These are phyloP conservation scores for Colletotrichum chlorophyti DNA, from an alignment of 2,329 filamentous ascomycete genomes.

Conservation along the genomic window DNA sequence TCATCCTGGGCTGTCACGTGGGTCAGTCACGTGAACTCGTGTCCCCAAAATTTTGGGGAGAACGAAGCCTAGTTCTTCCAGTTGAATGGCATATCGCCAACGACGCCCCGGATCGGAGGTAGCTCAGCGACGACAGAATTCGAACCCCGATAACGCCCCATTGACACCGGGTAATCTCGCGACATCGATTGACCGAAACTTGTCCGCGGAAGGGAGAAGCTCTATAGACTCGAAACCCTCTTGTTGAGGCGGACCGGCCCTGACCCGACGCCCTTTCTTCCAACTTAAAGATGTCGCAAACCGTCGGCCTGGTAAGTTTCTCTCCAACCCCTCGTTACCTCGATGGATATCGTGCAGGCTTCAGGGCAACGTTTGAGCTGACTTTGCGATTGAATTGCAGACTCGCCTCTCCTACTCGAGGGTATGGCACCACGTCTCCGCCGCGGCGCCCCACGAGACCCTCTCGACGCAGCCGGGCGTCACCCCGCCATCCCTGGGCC, in stretches of 20 bases:
- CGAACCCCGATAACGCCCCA: slow-evolving; percentile 2
- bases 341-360: background rate
- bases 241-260: slow-evolving; percentile 23
- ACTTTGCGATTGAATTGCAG: slow-evolving; percentile 50
- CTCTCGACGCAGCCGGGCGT: slow-evolving; percentile 64
- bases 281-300: slow-evolving; percentile 75
- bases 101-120: slow-evolving; percentile 12
- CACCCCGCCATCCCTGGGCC: slow-evolving; percentile 82
- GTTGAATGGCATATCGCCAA: slow-evolving; percentile 7
- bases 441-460: slow-evolving; percentile 67
- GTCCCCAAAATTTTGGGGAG: slow-evolving; percentile 26
- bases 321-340: background rate
- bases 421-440: slow-evolving; percentile 89
- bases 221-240: too few relatives aligned
- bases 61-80: background rate
- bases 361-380: background rate
- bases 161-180: slow-evolving; percentile 14
- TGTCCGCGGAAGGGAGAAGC: background rate
- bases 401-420: slow-evolving; percentile 96
- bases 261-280: too few relatives aligned
- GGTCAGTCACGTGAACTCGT: background rate
- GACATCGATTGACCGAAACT: background rate
- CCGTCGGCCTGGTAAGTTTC: slow-evolving; percentile 72
- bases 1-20: slow-evolving; percentile 1
- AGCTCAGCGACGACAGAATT: slow-evolving; percentile 12